These are phyloP conservation scores for Backusella circina DNA, from an alignment of 192 early-diverging fungal genomes.

Conservation along the genomic window DNA sequence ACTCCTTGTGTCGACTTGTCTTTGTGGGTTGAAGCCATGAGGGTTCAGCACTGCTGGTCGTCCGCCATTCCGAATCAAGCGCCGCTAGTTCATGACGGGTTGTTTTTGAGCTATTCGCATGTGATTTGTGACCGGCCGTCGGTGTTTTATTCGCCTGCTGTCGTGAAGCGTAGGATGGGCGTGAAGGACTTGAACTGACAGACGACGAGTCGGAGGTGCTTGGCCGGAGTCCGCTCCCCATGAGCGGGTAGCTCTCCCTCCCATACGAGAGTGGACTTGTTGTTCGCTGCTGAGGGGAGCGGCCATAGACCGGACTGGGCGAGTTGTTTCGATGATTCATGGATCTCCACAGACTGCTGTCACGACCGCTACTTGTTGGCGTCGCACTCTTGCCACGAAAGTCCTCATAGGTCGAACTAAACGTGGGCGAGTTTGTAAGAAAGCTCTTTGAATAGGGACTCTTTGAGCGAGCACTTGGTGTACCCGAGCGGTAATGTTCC, in stretches of 20 bases:
- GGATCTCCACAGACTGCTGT: constrained; percentile 17
- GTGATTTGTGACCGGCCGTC: neutral
- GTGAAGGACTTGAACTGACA: neutral
- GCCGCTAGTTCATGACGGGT: constrained; percentile 7
- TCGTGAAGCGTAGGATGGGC: neutral
- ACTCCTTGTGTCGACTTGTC: constrained; percentile 18
- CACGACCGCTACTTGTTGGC: constrained; percentile 9
- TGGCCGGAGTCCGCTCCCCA: constrained; percentile 2
- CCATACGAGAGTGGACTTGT: constrained; percentile 11
- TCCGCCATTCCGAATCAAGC: constrained; percentile 8
- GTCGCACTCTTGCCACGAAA: constrained; percentile 11
- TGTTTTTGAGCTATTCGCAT: constrained; percentile 5
- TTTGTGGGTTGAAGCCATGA: constrained; percentile 35
- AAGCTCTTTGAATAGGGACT: constrained; percentile 15
- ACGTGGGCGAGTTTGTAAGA: neutral
- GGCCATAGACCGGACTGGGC: constrained; percentile 21
- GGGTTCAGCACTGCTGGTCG: neutral
- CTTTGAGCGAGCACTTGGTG: neutral
- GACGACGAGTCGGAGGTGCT: constrained; percentile 20
- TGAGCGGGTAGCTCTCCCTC: neutral
- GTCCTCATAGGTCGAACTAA: constrained; percentile 14
- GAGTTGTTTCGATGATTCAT: neutral
- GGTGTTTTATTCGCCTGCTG: neutral
- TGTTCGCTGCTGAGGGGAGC: neutral
- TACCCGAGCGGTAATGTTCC: neutral